Evolutionary conservation across 2,329 filamentous ascomycete genomes (phyloP).

Genomic region (Daldinia eschscholtzii): DNA sequence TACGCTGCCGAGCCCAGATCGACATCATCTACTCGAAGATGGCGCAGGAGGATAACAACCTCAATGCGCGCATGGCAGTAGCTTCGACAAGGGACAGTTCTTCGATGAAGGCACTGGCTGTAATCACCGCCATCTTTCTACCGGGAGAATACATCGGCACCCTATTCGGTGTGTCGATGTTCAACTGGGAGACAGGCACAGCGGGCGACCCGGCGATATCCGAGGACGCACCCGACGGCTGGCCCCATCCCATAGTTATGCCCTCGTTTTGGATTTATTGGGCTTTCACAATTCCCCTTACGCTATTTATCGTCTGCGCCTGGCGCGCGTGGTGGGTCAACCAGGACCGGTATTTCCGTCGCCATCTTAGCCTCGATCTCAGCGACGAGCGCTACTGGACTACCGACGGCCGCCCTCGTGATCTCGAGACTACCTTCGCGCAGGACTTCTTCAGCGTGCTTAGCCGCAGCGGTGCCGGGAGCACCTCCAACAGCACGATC

Average conservation of each 20-base stretch:
- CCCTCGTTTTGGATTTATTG: constrained; percentile 62
- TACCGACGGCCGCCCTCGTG: constrained; percentile 57
- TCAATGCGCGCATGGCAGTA: constrained; percentile 72
- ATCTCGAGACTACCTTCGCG: constrained; percentile 58
- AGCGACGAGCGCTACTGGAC: constrained; percentile 64
- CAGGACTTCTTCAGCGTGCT: constrained; percentile 59
- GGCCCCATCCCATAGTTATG: constrained; percentile 54
- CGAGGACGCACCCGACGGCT: constrained; percentile 50
- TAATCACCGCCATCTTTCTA: constrained; percentile 63
- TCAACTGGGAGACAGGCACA: constrained; percentile 56
- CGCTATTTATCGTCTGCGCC: constrained; percentile 56
- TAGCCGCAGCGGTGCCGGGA: constrained; percentile 45
- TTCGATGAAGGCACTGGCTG: constrained; percentile 62
- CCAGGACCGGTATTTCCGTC: constrained; percentile 61
- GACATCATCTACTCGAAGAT: constrained; percentile 65
- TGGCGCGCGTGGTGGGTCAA: constrained; percentile 64
- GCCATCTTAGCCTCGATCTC: constrained; percentile 61
- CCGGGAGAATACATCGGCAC: constrained; percentile 62
- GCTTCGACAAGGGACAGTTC: constrained; percentile 76
- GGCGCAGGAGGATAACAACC: constrained; percentile 63
- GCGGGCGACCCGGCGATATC: constrained; percentile 50
- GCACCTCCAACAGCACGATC: constrained; percentile 44
- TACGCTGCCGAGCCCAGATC: constrained; percentile 61
- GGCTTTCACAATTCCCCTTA: constrained; percentile 60
- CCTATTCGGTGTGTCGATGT: constrained; percentile 63